Conservation (phyloP, 148 eudicot species). For the Chenopodium formosanum region DNA sequence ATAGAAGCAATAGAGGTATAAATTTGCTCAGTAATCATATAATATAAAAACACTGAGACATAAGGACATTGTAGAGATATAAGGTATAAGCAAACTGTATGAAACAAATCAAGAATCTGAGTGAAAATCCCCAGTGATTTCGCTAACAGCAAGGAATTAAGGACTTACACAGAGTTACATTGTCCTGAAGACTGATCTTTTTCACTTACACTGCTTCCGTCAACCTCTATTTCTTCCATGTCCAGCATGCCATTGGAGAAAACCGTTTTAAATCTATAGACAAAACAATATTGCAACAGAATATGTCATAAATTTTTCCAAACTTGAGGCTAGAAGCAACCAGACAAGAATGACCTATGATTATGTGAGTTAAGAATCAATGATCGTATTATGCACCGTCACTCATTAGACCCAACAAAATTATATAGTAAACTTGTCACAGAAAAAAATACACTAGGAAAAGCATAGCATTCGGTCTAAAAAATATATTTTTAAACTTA, state of each 20-base stretch:
- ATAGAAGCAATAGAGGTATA: too few species aligned
- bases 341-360: neutral
- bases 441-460: too few species aligned
- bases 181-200: neutral
- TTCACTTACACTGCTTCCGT: neutral
- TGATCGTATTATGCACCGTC: neutral
- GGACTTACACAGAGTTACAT: conserved; percentile 1
- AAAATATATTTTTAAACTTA: neutral
- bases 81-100: neutral
- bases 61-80: too few species aligned
- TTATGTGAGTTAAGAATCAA: too few species aligned
- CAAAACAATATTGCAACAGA: neutral
- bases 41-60: too few species aligned
- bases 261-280: conserved; percentile 10
- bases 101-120: neutral
- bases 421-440: too few species aligned
- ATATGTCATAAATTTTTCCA: too few species aligned
- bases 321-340: too few species aligned
- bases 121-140: neutral
- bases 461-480: too few species aligned
- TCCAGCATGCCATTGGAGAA: neutral
- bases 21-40: too few species aligned
- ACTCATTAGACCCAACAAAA: too few species aligned
- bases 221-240: conserved; percentile 14
- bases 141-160: too few species aligned